Evolutionary conservation across 345 rosid genomes (phyloP), one percentile per base, ranked within the genome.

Genomic region (Arabis alpina): DNA sequence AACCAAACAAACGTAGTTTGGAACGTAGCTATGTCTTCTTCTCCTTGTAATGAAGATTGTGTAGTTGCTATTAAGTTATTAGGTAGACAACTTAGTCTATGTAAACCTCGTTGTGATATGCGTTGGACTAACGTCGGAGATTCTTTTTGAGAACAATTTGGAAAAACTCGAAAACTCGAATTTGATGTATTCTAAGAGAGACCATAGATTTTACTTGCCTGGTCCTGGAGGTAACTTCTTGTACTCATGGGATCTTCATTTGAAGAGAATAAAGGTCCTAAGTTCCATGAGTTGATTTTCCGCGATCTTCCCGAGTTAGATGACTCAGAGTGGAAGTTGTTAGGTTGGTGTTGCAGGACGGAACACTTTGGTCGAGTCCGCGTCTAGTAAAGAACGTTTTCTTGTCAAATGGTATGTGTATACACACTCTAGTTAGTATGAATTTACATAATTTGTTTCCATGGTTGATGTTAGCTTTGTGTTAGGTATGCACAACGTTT

Each of bases 121-220:
- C 30, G 63, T 32, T 54, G 72, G 72, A 67, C 72, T 19, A 67
- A 67, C 24, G 37, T 30, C 19, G 71, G 51, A 12, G 3, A 16
- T 8, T 0, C 32, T 56, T 43, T 2, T 23, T 19, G 50, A 43
- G 19, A 40, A 43, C 0, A 54, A n/a, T 23, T 16, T 43, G 43
- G 34, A 28, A 2, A 66, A 30, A 10, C 3, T 66, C 23, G 54
- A 54, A 2, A 67, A 32, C 43, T 42, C 71, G 5, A 30, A 34
- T 43, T 24, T 67, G 0, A 67, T 43, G 61, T 67, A 43, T 30
- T 54, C 62, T 2, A 67, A 54, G 44, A 67, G 54, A 19, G 71
- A 67, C 1, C 32, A 15, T 0, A 67, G 44, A 42, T 54, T 67
- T 34, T 67, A 67, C 71, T 43, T 67, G 71, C 71, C 71, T 67